Conservation (phyloP, 2,329 filamentous ascomycete species). For the Aphanocladium album region DNA sequence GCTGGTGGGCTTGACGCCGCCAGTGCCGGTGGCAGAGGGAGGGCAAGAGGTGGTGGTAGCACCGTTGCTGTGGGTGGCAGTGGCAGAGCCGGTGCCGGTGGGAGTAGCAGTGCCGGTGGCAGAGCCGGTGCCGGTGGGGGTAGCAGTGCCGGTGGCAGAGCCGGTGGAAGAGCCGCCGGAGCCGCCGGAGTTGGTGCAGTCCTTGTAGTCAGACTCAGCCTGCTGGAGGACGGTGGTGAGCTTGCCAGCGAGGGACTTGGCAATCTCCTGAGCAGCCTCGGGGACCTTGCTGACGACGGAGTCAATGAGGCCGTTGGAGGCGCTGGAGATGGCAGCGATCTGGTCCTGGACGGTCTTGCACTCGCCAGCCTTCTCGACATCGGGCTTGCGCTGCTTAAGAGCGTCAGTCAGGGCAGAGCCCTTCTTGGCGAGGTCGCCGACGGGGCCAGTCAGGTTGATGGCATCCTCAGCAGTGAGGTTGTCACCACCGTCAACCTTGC, state of each 20-base stretch:
- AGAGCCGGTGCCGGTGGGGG: slow-evolving; percentile 7
- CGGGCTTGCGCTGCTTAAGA: slow-evolving; percentile 19
- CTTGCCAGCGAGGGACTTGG: slow-evolving; percentile 18
- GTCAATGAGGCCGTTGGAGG: slow-evolving; percentile 22
- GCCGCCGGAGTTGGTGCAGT: slow-evolving; percentile 9
- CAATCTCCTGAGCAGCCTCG: slow-evolving; percentile 20
- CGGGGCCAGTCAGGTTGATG: neutral
- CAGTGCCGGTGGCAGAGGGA: slow-evolving; percentile 6
- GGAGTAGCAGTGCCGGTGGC: neutral
- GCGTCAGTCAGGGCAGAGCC: slow-evolving; percentile 33
- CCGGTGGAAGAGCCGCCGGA: neutral
- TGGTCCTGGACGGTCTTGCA: slow-evolving; percentile 22
- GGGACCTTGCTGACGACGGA: slow-evolving; percentile 23
- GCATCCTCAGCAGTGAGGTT: slow-evolving; percentile 1
- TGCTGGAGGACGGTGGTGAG: slow-evolving; percentile 18
- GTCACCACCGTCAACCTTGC: neutral
- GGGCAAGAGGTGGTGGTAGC: neutral
- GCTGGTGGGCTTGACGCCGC: slow-evolving; percentile 13
- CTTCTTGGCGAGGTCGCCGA: neutral
- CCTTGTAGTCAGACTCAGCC: slow-evolving; percentile 5
- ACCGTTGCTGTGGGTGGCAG: neutral
- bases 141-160: neutral
- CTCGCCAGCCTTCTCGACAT: slow-evolving; percentile 23
- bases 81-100: slow-evolving; percentile 1
- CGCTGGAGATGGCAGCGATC: slow-evolving; percentile 17